A percentile compares a stretch with the other conserved stretches of the same genome.
phyloP scores from a whole-genome alignment of 805 yeast genomes.

The Saccharomyces eubayanus region DNA sequence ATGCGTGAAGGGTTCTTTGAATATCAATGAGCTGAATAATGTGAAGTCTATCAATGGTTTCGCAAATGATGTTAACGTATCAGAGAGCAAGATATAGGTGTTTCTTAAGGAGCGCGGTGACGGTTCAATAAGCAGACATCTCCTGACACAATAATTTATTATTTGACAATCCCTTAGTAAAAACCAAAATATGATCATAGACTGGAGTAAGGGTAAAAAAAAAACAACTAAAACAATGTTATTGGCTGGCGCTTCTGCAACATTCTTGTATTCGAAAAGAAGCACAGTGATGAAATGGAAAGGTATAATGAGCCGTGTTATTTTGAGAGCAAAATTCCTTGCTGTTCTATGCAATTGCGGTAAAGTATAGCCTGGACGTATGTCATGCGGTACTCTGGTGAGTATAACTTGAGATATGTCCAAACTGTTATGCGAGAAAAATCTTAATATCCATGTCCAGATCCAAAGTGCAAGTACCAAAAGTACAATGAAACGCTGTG shows the following conservation, averaged over 20 bases:
- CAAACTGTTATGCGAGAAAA: slow-evolving; percentile 34
- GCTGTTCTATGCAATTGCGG: slow-evolving; percentile 32
- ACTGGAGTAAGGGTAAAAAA: slow-evolving; percentile 20
- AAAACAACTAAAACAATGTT: slow-evolving; percentile 11
- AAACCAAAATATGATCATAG: slow-evolving; percentile 8
- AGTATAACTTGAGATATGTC: slow-evolving; percentile 33
- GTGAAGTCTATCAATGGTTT: slow-evolving; percentile 67
- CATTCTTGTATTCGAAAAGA: neutral
- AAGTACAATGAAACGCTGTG: slow-evolving; percentile 43
- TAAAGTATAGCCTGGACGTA: slow-evolving; percentile 27
- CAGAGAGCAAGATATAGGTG: slow-evolving; percentile 70
- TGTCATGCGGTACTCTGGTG: slow-evolving; percentile 16
- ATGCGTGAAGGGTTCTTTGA: slow-evolving; percentile 11
- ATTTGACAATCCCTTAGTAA: slow-evolving; percentile 32
- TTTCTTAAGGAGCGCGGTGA: slow-evolving; percentile 30
- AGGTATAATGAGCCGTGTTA: slow-evolving; percentile 22
- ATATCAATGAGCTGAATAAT: slow-evolving; percentile 41
- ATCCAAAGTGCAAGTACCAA: slow-evolving; percentile 43
- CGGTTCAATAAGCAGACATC: slow-evolving; percentile 33
- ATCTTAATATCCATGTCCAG: slow-evolving; percentile 42
- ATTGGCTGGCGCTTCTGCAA: slow-evolving; percentile 10
- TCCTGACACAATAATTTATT: slow-evolving; percentile 31
- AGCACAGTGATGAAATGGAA: slow-evolving; percentile 9
- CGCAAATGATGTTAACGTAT: slow-evolving; percentile 74
- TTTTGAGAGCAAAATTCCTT: slow-evolving; percentile 17